A percentile compares a stretch with the other conserved stretches of the same genome.
Evolutionary conservation across 2,329 filamentous ascomycete species (phyloP).

Genomic region (Fusarium piperis): DNA sequence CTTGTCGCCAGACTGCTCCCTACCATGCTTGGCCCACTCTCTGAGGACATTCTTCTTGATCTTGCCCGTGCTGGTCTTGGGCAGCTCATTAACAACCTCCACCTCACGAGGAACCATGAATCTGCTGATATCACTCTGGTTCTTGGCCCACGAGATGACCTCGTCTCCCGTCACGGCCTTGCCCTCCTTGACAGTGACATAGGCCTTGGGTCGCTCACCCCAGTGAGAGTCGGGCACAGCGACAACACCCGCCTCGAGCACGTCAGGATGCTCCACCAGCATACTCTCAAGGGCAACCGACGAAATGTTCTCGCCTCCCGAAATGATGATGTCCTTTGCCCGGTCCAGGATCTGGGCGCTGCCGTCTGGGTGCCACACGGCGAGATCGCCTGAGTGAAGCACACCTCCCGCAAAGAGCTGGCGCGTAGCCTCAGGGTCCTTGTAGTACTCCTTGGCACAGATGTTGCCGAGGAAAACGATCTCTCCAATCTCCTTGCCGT

Average conservation of each 20-base stretch:
- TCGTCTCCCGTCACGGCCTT: slow-evolving; percentile 61
- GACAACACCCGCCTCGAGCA: slow-evolving; percentile 92
- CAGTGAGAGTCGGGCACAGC: slow-evolving; percentile 88
- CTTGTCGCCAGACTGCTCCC: slow-evolving; percentile 11
- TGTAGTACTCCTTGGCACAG: slow-evolving; percentile 91
- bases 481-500: slow-evolving; percentile 62
- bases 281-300: slow-evolving; percentile 91
- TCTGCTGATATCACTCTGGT: slow-evolving; percentile 81
- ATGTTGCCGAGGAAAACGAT: slow-evolving; percentile 91
- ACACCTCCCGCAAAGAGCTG: slow-evolving; percentile 90
- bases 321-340: slow-evolving; percentile 98
- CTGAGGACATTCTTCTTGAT: slow-evolving; percentile 93
- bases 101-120: slow-evolving; percentile 86
- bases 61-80: slow-evolving; percentile 98
- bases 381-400: slow-evolving; percentile 89
- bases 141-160: slow-evolving; percentile 87
- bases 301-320: slow-evolving; percentile 96
- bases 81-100: slow-evolving; percentile 85
- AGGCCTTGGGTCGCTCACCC: slow-evolving; percentile 97
- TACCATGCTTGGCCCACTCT: slow-evolving; percentile 72
- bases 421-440: slow-evolving; percentile 83
- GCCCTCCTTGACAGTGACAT: slow-evolving; percentile 81
- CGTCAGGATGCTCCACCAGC: slow-evolving; percentile 85
- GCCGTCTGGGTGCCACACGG: slow-evolving; percentile 92
- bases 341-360: slow-evolving; percentile 92